A percentile compares a stretch with the other conserved stretches of the same genome.
Evolutionary conservation across 441 rosid genomes (phyloP).

Genomic region (Manihot esculenta): DNA sequence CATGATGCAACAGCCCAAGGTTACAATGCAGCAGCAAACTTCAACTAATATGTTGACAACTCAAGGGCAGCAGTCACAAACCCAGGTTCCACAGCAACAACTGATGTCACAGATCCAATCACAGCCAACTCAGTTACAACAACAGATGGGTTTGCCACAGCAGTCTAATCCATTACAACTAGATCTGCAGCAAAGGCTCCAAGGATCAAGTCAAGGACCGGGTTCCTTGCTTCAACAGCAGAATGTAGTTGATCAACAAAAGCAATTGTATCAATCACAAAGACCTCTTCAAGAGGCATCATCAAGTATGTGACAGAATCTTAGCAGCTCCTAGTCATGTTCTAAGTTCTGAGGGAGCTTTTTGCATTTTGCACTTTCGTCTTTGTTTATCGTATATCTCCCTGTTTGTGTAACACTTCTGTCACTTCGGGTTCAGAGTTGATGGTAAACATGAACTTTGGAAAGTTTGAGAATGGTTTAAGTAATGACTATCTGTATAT

Average conservation of each 20-base stretch:
- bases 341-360: background rate
- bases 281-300: conserved; percentile 70
- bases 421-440: background rate
- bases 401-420: background rate
- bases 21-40: conserved; percentile 53
- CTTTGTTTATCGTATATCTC: background rate
- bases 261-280: conserved; percentile 81
- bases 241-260: conserved; percentile 79
- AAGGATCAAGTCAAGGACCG: conserved; percentile 64
- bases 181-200: conserved; percentile 79
- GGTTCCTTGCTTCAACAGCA: conserved; percentile 79
- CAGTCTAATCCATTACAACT: conserved; percentile 61
- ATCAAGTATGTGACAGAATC: conserved; percentile 55
- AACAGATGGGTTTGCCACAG: conserved; percentile 58
- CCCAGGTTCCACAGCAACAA: conserved; percentile 50
- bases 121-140: conserved; percentile 56
- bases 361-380: conserved; percentile 15
- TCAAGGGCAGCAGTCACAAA: conserved; percentile 67
- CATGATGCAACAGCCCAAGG: conserved; percentile 59
- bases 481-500: background rate
- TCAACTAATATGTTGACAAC: conserved; percentile 49
- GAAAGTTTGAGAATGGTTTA: conserved; percentile 6
- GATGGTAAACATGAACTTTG: background rate
- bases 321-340: conserved; percentile 7
- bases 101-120: conserved; percentile 56